Base-by-base conservation (phyloP, 257 asterid genomes). In the Buddleja alternifolia region DNA sequence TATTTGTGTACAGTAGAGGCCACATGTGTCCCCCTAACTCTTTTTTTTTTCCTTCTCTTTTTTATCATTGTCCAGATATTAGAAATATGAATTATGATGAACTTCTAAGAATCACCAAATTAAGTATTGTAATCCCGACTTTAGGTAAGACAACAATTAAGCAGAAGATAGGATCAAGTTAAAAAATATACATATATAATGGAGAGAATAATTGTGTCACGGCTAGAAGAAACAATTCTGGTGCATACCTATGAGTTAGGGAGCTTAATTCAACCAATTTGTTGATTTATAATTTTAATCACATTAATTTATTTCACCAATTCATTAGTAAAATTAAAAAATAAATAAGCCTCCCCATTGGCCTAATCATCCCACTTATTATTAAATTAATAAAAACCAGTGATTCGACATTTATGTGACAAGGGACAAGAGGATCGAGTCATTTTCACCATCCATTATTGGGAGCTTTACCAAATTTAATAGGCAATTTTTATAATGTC, bases 381-480 rank as follows among this genome's bases (percentile, higher is more conserved):
- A 44, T 51, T 70, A 34, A 15, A 69, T 66, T 53, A 16, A 60
- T 61, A 9, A 48, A 66, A 59, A 51, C 47, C 60, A 70, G 44
- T 74, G 46, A 60, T 64, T 51, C 36, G 16, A 60, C 1, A 23
- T 64, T 21, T 52, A 14, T 25, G 58, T 67, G 68, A 63, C 37
- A 61, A 21, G 48, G 66, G 50, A 60, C 60, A 14, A 10, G 45
- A 23, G 50, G 64, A 64, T 74, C 48, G 52, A 75, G 83, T 75
- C 77, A 70, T 70, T 59, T 63, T 61, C 80, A 60, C 60, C 77
- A 12, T 78, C 83, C 69, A 78, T 78, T 78, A 71, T 70, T 74
- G 83, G 69, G 57, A 55, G 69, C 66, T 53, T 68, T 51, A 1
- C 62, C 79, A 62, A 70, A 65, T 74, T 60, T 51, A 72, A 42